phyloP scores from a whole-genome alignment of 371 early-diverging fungal species.

The Globomyces sp. region DNA sequence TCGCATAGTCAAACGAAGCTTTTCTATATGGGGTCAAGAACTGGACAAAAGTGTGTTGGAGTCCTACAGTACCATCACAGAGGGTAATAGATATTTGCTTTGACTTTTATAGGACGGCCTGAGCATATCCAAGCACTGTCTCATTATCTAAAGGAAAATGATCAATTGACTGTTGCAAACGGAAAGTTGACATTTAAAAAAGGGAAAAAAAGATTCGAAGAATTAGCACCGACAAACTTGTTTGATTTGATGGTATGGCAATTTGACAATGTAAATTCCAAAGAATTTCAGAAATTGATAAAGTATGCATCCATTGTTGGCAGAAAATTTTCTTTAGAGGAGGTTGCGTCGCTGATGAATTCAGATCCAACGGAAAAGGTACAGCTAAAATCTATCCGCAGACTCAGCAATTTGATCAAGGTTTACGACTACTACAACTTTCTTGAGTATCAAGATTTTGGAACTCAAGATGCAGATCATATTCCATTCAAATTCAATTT shows the following conservation, averaged over 20 bases:
- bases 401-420: constrained; percentile 14
- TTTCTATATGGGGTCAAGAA: constrained; percentile 3
- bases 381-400: neutral
- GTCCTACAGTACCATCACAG: constrained; percentile 5
- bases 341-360: constrained; percentile 7
- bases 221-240: neutral
- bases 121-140: neutral
- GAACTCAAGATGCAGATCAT: neutral
- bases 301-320: constrained; percentile 9
- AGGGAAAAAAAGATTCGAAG: neutral
- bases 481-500: constrained; percentile 10
- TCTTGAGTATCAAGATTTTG: constrained; percentile 2
- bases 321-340: constrained; percentile 8
- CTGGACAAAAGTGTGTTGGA: constrained; percentile 1
- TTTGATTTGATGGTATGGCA: neutral
- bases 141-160: constrained; percentile 8
- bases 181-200: neutral
- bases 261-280: constrained; percentile 2
- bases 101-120: neutral
- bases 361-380: neutral
- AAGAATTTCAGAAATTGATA: constrained; percentile 11
- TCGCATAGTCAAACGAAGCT: neutral
- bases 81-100: neutral
- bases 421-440: constrained; percentile 11
- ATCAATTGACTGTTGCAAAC: constrained; percentile 6